Evolutionary conservation across 2,329 filamentous ascomycete species (phyloP).

Genomic region (Botrytis galanthina): DNA sequence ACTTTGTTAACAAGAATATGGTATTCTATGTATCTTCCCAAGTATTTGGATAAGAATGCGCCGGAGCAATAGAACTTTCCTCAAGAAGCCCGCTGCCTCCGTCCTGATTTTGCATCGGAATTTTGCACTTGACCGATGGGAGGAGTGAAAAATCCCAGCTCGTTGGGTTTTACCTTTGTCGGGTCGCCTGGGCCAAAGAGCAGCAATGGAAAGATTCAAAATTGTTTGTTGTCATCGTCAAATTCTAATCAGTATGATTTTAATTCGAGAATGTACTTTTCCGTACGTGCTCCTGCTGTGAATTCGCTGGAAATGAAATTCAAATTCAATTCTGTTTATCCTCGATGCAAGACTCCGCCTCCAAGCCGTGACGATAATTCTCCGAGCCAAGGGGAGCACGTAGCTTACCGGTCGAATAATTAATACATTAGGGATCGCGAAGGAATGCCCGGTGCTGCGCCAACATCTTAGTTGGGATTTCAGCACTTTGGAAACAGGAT

Average conservation of each 20-base stretch:
- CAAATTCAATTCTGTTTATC: background rate
- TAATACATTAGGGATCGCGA: constrained; percentile 1
- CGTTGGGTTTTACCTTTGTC: background rate
- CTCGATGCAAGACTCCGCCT: background rate
- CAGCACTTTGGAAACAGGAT: background rate
- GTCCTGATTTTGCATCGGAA: background rate
- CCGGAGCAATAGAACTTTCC: background rate
- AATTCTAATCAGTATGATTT: background rate
- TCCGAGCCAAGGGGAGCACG: background rate
- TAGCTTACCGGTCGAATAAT: constrained; percentile 7
- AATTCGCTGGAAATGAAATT: background rate
- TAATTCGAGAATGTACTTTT: background rate
- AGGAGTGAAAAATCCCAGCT: background rate
- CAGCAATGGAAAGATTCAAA: background rate
- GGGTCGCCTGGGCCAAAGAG: background rate
- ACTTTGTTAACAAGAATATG: background rate
- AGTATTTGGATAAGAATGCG: background rate
- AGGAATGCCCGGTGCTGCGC: constrained; percentile 11
- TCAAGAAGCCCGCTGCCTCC: background rate
- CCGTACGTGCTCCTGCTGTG: background rate
- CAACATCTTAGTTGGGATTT: background rate
- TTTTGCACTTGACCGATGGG: constrained; percentile 1
- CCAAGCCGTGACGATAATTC: background rate
- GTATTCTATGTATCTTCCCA: background rate
- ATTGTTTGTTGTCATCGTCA: background rate